Evolutionary conservation across 1,284 basidiomycete genomes (phyloP), one percentile per base, ranked within the genome.

Genomic region (Cutaneotrichosporon sp.): DNA sequence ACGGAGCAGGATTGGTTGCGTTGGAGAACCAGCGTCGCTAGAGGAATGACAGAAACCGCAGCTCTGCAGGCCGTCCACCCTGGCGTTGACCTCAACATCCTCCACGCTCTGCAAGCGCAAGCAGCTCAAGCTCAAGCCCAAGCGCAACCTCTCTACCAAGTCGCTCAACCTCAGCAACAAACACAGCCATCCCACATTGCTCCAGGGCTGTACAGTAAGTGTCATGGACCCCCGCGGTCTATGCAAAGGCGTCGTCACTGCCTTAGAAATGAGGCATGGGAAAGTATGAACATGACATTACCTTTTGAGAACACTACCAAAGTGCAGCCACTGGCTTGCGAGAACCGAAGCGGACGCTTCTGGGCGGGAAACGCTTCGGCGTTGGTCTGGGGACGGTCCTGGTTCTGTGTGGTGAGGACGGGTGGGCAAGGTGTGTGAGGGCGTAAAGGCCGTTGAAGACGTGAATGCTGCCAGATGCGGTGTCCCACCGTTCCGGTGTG

Each of bases 1-100:
- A 51, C 65, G 4, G 63, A 64, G 14, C 68, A 71, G 33, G 65
- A 69, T 31, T 74, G 72, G 72, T 46, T 72, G 14, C 51, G 65
- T 24, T 68, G 63, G 60, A 61, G 72, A 27, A 60, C 65, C 10
- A 62, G 59, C 45, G 65, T 71, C 2, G 62, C 61, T 9, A 65
- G 70, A 27, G 71, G 70, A 8, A 59, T 65, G 59, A 53, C 58
- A 14, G 71, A 71, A 43, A 36, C 53, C 9, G 67, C 56, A 13
- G 71, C 71, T 10, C 54, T 61, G 29, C 54, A 61, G 29, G 34
- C 54, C 1, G 51, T 57, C 13, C 54, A 49, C 20, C 29, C 45
- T 25, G 57, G 31, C 53, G 49, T 46, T 25, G 18, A 36, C 25
- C n/a, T n/a, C n/a, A n/a, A n/a, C n/a, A n/a, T n/a, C n/a, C n/a